Evolutionary conservation across 345 rosid genomes (phyloP).

Genomic region (Melaleuca alternifolia): DNA sequence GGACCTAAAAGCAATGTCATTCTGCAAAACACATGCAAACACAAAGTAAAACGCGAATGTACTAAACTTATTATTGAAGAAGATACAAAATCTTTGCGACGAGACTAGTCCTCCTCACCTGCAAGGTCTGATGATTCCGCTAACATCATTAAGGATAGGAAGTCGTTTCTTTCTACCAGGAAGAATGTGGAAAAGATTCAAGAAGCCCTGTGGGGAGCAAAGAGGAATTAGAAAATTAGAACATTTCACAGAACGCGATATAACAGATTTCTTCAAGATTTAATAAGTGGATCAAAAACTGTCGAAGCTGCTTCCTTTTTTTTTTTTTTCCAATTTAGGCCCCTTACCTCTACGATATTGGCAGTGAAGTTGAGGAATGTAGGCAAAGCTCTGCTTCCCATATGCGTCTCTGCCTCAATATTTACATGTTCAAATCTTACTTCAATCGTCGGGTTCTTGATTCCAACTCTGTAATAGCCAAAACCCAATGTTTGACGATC

Average conservation of each 20-base stretch:
- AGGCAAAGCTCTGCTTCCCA: conserved; percentile 38
- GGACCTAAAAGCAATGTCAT: conserved; percentile 83
- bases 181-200: conserved; percentile 15
- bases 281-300: background rate
- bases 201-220: conserved; percentile 7
- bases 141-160: conserved; percentile 54
- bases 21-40: conserved; percentile 16
- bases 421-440: conserved; percentile 40
- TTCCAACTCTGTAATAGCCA: conserved; percentile 30
- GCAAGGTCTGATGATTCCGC: conserved; percentile 67
- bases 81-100: background rate
- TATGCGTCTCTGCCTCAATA: conserved; percentile 29
- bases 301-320: background rate
- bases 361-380: conserved; percentile 23
- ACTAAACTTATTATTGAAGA: background rate
- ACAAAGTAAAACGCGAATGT: background rate
- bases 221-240: background rate
- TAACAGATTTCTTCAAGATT: background rate
- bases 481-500: background rate
- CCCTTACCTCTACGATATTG: conserved; percentile 27
- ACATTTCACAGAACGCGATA: background rate
- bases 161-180: conserved; percentile 41
- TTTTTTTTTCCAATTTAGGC: background rate
- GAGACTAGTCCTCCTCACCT: conserved; percentile 21
- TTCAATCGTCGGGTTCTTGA: conserved; percentile 35